Evolutionary conservation across 306 rosid genomes (phyloP), one percentile per base, ranked within the genome.

Genomic region (Cicer chorassanicum): DNA sequence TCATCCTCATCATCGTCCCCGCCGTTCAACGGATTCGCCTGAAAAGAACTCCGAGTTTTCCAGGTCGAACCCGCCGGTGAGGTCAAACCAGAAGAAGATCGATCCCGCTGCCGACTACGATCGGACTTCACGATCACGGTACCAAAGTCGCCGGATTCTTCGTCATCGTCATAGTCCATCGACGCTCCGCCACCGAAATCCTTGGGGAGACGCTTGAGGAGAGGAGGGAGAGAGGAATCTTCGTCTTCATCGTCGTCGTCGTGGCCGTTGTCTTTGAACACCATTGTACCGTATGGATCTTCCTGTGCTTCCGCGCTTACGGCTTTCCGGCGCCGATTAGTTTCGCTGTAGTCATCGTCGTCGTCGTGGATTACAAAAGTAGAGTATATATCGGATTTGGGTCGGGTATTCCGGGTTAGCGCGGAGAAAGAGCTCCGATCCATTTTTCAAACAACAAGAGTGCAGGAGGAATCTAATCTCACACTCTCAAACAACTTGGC

Each of bases 141-240:
- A 44, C 96, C 92, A 9, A 90, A 94, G 43, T 90, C 96, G n/a
- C 87, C 89, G 13, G 81, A 59, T 29, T 73, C 89, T n/a, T 79
- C 88, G 1, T 79, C 91, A 34, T 86, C 89, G 68, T 94, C 93
- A 84, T 91, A 82, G 73, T 88, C 97, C 77, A 91, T 76, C 4
- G 92, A 38, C 6, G 96, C 90, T 56, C 98, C 99, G 49, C 97
- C 97, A 15, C 97, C 98, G 83, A 94, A 94, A 82, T 90, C 97
- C 82, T 94, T 92, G 19, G 98, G 98, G 4, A 92, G 96, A 65
- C 88, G 95, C 73, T 88, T 86, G 62, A 94, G 92, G 51, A 94
- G 96, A 16, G 99, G 92, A 77, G 99, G 99, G n/a, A 94, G 96
- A 43, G 91, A 86, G 19, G 96, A 79, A 36, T 94, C 88, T 34